phyloP scores from a whole-genome alignment of 164 flowering plant genomes.

The Hamamelis virginiana region DNA sequence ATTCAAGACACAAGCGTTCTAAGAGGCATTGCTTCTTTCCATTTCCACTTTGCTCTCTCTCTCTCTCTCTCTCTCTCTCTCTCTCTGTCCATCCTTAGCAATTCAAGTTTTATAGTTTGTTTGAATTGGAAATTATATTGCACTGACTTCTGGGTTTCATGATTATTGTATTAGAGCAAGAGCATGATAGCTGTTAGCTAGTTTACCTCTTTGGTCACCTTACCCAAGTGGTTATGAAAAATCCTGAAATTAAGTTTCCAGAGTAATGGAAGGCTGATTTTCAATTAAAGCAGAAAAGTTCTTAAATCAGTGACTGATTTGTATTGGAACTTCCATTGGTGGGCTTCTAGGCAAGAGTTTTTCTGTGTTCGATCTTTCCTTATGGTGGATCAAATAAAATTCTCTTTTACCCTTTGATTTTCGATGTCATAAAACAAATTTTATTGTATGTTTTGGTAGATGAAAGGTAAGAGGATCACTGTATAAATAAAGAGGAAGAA shows the following conservation, averaged over 20 bases:
- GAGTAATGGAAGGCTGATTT: neutral
- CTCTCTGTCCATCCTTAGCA: neutral
- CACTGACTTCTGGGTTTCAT: too few relatives aligned
- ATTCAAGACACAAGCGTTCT: conserved; percentile 46
- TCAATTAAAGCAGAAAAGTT: neutral
- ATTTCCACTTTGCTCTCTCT: neutral
- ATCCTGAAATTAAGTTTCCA: neutral
- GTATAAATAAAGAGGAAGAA: neutral
- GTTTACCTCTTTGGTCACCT: neutral
- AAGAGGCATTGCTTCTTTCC: conserved; percentile 33
- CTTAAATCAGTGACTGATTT: too few relatives aligned
- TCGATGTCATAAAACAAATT: too few relatives aligned
- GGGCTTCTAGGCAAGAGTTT: too few relatives aligned
- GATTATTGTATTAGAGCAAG: too few relatives aligned
- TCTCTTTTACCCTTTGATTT: too few relatives aligned
- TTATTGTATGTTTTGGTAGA: too few relatives aligned
- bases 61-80: neutral
- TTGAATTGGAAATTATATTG: neutral
- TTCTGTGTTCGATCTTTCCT: too few relatives aligned
- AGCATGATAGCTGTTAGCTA: neutral
- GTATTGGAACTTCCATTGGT: too few relatives aligned
- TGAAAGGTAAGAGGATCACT: neutral
- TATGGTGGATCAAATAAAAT: too few relatives aligned
- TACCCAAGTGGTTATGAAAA: neutral
- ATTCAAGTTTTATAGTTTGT: neutral